phyloP scores from a whole-genome alignment of 1,284 basidiomycete species.

The Fomitiporia mediterranea region DNA sequence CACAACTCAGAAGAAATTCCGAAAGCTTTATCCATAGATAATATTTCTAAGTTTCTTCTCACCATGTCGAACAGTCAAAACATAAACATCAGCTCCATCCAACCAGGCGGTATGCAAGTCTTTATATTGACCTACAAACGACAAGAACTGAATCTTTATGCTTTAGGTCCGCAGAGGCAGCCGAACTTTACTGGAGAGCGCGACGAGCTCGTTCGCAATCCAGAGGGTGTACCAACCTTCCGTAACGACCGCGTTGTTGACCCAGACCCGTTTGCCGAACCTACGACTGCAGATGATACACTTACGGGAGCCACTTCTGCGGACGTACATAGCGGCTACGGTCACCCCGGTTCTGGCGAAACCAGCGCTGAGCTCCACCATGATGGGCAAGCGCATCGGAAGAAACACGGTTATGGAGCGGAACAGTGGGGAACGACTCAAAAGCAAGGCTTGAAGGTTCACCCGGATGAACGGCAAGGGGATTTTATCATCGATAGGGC shows the following conservation, averaged over 20 bases:
- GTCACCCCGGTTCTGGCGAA: slow-evolving; percentile 31
- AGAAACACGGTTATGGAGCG: slow-evolving; percentile 24
- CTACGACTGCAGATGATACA: slow-evolving; percentile 21
- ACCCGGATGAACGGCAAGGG: slow-evolving; percentile 7
- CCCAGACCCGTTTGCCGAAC: slow-evolving; percentile 20
- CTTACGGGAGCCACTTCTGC: slow-evolving; percentile 30
- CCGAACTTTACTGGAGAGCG: slow-evolving; percentile 12
- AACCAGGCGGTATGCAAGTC: background rate
- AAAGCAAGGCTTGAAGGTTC: slow-evolving; percentile 6
- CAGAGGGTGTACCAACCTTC: slow-evolving; percentile 14
- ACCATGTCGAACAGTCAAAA: background rate
- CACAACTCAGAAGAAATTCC: too few relatives aligned
- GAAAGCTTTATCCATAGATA: too few relatives aligned
- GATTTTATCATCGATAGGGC: background rate
- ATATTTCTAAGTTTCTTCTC: background rate
- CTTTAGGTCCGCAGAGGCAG: slow-evolving; percentile 1
- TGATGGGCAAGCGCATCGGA: slow-evolving; percentile 30
- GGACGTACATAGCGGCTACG: slow-evolving; percentile 31
- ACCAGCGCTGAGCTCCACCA: slow-evolving; percentile 32
- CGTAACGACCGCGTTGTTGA: slow-evolving; percentile 20
- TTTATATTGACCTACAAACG: background rate
- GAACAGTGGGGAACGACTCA: slow-evolving; percentile 21
- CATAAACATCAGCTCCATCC: background rate
- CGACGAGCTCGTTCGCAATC: slow-evolving; percentile 9
- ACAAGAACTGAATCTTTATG: background rate